Evolutionary conservation across 1,139 yeast species (phyloP), one percentile per base, ranked within the genome.

Genomic region (Tardiomyces digboiensis): DNA sequence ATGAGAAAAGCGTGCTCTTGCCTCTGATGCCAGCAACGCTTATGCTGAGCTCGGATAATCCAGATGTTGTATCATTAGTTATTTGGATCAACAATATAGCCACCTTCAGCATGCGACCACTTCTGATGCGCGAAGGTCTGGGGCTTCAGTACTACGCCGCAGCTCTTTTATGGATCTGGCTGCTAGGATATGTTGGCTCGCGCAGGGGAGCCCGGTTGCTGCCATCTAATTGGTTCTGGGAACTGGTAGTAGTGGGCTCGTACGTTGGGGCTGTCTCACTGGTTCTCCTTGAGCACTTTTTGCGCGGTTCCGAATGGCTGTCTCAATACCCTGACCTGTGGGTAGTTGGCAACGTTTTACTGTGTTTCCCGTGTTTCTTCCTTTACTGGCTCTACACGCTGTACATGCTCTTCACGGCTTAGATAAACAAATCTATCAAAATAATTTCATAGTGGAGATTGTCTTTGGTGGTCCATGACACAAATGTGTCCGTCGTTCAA

Each of bases 51-150:
- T 70, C 76, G 33, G 65, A 74, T 38, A 75, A 78, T 39, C 78
- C 79, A 49, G 70, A 78, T 14, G 75, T 77, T 14, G 72, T 81
- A 18, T 78, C 93, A 2, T 76, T 87, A 64, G 78, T 85, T 3
- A 80, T 82, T 48, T 89, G 97, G 97, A 78, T 89, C 49, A 82
- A 81, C 58, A 91, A 89, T 57, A 75, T 87, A 13, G 87, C 93
- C 0, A 67, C 81, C 29, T 91, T 88, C 63, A 85, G 96, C 43
- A 66, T 93, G 68, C 88, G 85, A 76, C 98, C 99, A 1, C 66
- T 93, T 44, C 68, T 93, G 52, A 77, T 79, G 52, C 79, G 79
- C 51, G 98, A 93, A 56, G 80, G 77, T 1, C 70, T 91, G 38
- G 64, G 63, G 0, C 66, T 89, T 46, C 98, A 91, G 61, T 89